Conservation (phyloP, 805 yeast genomes). For the Metschnikowia bowlesiae region DNA sequence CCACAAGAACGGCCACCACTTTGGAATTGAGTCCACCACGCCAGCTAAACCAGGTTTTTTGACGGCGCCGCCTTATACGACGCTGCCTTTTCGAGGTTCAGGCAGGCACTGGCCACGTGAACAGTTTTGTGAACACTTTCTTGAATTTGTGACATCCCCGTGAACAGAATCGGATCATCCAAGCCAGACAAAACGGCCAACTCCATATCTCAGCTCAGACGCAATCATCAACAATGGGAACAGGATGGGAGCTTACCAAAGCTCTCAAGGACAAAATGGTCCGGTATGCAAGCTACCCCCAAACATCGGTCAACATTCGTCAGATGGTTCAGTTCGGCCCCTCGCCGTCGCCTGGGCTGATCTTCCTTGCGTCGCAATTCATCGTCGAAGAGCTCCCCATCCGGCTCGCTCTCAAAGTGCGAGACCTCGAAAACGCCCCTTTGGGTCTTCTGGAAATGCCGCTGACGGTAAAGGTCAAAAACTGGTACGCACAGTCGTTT, state of each 20-base stretch:
- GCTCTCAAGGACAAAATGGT: conserved; percentile 51
- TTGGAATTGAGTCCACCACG: too few species aligned
- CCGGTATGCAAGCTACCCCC: conserved; percentile 67
- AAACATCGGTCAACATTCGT: conserved; percentile 76
- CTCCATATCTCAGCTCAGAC: too few species aligned
- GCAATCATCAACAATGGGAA: conserved; percentile 26
- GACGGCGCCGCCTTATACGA: too few species aligned
- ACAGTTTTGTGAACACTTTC: too few species aligned
- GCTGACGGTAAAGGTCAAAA: conserved; percentile 67
- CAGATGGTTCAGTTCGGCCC: conserved; percentile 93
- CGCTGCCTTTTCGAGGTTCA: too few species aligned
- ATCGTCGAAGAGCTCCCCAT: conserved; percentile 84
- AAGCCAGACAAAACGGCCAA: too few species aligned
- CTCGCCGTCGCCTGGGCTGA: conserved; percentile 68
- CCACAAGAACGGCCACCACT: too few species aligned
- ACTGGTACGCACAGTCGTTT: conserved; percentile 91
- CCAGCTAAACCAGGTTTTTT: too few species aligned
- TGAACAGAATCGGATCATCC: too few species aligned
- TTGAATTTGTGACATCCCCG: too few species aligned
- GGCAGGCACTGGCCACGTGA: too few species aligned
- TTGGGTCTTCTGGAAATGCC: conserved; percentile 69
- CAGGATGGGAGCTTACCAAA: conserved; percentile 48
- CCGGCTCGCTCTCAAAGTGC: conserved; percentile 78
- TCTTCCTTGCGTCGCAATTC: conserved; percentile 80
- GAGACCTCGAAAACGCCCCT: conserved; percentile 78